phyloP scores from a whole-genome alignment of 345 rosid genomes.

The Iberis pinnata region DNA sequence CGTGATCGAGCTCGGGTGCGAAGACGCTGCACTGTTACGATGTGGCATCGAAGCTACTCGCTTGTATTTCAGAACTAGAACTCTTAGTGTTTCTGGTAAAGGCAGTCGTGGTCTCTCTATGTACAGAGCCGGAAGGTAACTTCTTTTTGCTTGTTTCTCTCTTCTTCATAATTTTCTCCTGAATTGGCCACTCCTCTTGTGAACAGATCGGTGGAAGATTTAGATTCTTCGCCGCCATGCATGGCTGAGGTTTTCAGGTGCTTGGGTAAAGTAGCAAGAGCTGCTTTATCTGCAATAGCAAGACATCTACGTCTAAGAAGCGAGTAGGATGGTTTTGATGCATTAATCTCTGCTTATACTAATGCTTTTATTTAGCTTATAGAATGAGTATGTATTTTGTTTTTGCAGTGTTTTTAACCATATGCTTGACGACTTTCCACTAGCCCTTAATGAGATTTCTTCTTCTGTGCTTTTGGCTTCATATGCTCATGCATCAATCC shows the following conservation, averaged over 20 bases:
- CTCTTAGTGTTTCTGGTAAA: conserved; percentile 37
- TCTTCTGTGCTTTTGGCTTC: conserved; percentile 82
- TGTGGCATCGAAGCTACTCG: conserved; percentile 83
- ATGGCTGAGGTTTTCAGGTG: conserved; percentile 85
- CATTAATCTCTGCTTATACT: conserved; percentile 21
- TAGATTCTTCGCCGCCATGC: conserved; percentile 92
- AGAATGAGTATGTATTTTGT: conserved; percentile 8
- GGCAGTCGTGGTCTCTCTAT: conserved; percentile 60
- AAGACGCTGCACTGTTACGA: conserved; percentile 62
- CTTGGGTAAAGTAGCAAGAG: conserved; percentile 95
- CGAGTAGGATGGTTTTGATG: conserved; percentile 79
- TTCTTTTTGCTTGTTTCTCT: conserved; percentile 10
- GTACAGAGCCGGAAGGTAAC: conserved; percentile 89
- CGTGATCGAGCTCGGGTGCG: conserved; percentile 68
- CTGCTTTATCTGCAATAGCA: conserved; percentile 74
- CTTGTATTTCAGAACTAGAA: conserved; percentile 59
- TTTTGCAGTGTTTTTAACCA: conserved; percentile 78
- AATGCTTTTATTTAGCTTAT: conserved; percentile 1
- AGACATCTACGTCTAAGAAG: conserved; percentile 90
- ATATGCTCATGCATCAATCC: conserved; percentile 51
- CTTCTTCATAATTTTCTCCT: no score
- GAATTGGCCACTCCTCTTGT: no score
- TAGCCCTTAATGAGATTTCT: conserved; percentile 81
- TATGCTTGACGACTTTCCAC: conserved; percentile 86
- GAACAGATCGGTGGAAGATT: conserved; percentile 73